Evolutionary conservation across 179 eudicot genomes (phyloP).

Genomic region (Beta macrorhiza): DNA sequence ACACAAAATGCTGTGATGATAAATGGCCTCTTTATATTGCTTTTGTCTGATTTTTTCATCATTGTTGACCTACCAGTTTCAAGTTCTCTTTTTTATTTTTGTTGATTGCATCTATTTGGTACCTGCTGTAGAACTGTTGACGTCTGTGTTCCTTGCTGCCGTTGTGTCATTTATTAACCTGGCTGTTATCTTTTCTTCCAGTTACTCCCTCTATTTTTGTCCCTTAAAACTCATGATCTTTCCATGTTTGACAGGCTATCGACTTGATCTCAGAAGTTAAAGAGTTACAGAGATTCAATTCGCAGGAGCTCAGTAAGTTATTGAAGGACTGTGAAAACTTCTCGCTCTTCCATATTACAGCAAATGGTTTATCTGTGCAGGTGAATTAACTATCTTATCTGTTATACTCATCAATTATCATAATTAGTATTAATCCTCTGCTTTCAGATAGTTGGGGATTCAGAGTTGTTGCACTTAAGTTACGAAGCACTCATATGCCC

Average conservation of each 20-base stretch:
- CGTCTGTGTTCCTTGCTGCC: conserved; percentile 5
- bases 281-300: conserved; percentile 54
- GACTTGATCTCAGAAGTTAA: conserved; percentile 70
- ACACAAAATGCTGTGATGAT: not conserved
- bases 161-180: not conserved
- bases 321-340: conserved; percentile 62
- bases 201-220: not conserved
- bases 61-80: not conserved
- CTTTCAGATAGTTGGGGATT: not conserved
- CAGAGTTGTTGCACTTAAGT: not conserved
- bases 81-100: not conserved
- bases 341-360: conserved; percentile 31
- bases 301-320: conserved; percentile 63
- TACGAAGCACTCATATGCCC: not conserved
- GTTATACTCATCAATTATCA: not conserved
- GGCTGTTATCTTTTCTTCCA: not conserved
- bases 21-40: not conserved
- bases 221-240: not conserved
- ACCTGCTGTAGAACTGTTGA: not conserved
- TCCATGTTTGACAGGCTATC: conserved; percentile 44
- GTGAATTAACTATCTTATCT: conserved; percentile 34
- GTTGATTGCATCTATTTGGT: not conserved
- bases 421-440: not conserved
- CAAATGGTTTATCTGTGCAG: conserved; percentile 58
- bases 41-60: not conserved